Base-by-base conservation (phyloP, 139 green algal species). In the Tetradesmus obliquus region DNA sequence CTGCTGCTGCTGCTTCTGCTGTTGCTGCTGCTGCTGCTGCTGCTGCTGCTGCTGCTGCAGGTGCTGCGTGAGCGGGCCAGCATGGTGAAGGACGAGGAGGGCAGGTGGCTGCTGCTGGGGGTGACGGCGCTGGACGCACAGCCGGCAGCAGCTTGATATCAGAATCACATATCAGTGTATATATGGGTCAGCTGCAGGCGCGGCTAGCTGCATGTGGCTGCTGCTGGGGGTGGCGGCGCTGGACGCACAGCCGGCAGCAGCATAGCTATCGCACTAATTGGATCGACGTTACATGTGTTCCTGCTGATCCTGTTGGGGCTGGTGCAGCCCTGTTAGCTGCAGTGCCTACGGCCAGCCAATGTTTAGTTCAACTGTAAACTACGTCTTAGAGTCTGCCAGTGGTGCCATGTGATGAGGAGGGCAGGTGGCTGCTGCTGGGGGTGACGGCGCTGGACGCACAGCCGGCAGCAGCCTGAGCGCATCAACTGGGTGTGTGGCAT, bases 371-470 rank as follows among this genome's bases (percentile, higher is more conserved):
- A n/a, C n/a, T n/a, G n/a, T n/a, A n/a, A n/a, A n/a, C n/a, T n/a
- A n/a, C n/a, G n/a, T n/a, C n/a, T n/a, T n/a, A n/a, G n/a, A n/a
- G n/a, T n/a, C n/a, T n/a, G n/a, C n/a, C n/a, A n/a, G n/a, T n/a
- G n/a, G n/a, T n/a, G n/a, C n/a, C n/a, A n/a, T n/a, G n/a, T n/a
- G 79, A 57, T 60, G 79, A 84, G 9, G 79, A 84, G 9, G 79
- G 79, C 10, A 10, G 45, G 5, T 84, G 79, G 79, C 79, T 55
- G 32, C n/a, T 84, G 32, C 32, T 55, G 5, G 45, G 51, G 9
- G 79, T 84, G 45, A 8, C 58, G 7, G n/a, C 45, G 1, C 6
- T 84, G 9, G 79, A 84, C 9, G 13, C 10, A 19, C 45, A 51
- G n/a, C n/a, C 79, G 22, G 45, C 79, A 58, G 45, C 79, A 84